Evolutionary conservation across 192 early-diverging fungal genomes (phyloP), one percentile per base, ranked within the genome.

Genomic region (Backusella tarrabulga): DNA sequence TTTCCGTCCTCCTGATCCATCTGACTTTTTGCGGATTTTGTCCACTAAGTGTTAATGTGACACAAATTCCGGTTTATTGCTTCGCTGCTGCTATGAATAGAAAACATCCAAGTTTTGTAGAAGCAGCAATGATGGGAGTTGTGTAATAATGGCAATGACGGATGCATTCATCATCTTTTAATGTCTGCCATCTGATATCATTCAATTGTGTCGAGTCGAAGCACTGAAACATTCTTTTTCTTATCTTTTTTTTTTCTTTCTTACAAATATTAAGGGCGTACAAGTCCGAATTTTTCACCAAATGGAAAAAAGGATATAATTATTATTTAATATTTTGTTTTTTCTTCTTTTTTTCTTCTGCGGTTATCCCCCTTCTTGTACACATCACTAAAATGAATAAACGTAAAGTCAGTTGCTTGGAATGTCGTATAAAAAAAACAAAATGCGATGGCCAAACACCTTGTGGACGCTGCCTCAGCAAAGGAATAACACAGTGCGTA

Each of bases 121-220:
- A 3, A 11, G 9, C 7, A 40, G 38, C 8, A 3, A 12, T 40
- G 38, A 40, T 40, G 38, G 1, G 9, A 40, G 0, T 40, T 8
- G 35, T 0, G 35, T 6, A 36, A 36, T 40, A 8, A 40, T 40
- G 38, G 1, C 7, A 40, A 2, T 32, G 0, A 40, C 12, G 38
- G 9, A 12, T 40, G 2, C 1, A 7, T 12, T 40, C 32, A 3
- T 32, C 32, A 32, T 40, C 9, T 40, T 40, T 3, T 11, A 11
- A 3, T 40, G 11, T 3, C 11, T 40, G 11, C 0, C 11, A 11
- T 40, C 11, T 40, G 2, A 3, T 32, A 63, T 81, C 6, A 81
- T 77, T 32, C 67, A 76, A 63, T 40, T 40, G 38, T 40, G 8
- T 40, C 71, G 63, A 17, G 68, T 77, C 0, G 34, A 70, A 68